Conservation (phyloP, 345 rosid species). For the Acer campestre region DNA sequence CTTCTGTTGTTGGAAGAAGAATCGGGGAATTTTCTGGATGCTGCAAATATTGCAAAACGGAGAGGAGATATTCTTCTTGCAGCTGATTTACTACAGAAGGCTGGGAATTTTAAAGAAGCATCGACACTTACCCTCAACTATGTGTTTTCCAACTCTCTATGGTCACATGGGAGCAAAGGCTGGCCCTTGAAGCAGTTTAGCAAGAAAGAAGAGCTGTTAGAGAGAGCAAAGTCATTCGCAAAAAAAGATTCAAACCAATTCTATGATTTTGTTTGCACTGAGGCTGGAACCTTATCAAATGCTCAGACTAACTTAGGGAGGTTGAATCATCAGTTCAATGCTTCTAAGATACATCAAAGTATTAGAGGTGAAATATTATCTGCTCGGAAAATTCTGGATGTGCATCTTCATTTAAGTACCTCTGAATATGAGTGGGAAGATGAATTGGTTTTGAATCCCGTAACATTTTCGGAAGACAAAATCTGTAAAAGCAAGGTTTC, state of each 20-base stretch:
- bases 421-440: constrained; percentile 32
- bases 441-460: constrained; percentile 23
- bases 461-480: constrained; percentile 15
- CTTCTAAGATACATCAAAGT: constrained; percentile 28
- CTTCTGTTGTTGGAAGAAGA: constrained; percentile 37
- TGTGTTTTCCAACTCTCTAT: constrained; percentile 41
- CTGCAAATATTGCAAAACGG: constrained; percentile 34
- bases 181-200: constrained; percentile 48
- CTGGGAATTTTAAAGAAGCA: constrained; percentile 34
- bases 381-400: constrained; percentile 43
- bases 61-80: constrained; percentile 38
- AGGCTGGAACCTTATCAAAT: constrained; percentile 30
- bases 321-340: constrained; percentile 32
- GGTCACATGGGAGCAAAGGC: constrained; percentile 39
- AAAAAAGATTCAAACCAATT: constrained; percentile 22
- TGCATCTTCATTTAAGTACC: constrained; percentile 21
- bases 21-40: constrained; percentile 36
- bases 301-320: constrained; percentile 15
- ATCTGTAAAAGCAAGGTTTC: constrained; percentile 24
- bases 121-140: constrained; percentile 31
- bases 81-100: constrained; percentile 40
- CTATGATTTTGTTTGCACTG: constrained; percentile 25
- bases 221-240: constrained; percentile 38
- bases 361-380: constrained; percentile 39
- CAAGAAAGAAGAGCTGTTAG: constrained; percentile 31